A percentile compares a stretch with the other conserved stretches of the same genome.
These are phyloP conservation scores for Perilla frutescens DNA, from an alignment of 257 asterid genomes.

Conservation along the genomic window DNA sequence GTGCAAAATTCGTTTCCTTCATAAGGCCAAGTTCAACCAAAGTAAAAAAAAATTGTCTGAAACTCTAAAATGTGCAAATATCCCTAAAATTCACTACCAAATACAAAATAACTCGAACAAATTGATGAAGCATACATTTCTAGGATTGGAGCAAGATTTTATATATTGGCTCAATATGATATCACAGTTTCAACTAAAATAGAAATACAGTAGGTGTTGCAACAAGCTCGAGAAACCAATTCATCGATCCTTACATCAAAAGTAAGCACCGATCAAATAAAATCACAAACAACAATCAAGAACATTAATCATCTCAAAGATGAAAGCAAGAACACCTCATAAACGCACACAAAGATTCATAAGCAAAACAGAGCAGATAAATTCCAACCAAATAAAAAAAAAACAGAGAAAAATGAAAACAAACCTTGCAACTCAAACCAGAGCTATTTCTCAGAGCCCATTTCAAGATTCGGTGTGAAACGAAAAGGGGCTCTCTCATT, in stretches of 20 bases:
- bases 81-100: neutral
- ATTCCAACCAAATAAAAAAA: neutral
- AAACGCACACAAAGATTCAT: neutral
- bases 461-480: conserved; percentile 33
- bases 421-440: conserved; percentile 30
- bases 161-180: neutral
- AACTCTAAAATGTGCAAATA: neutral
- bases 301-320: neutral
- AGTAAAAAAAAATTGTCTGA: neutral
- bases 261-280: too few relatives aligned
- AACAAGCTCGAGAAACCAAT: conserved; percentile 28
- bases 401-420: neutral
- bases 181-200: neutral
- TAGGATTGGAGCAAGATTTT: neutral
- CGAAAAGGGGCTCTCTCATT: conserved; percentile 22
- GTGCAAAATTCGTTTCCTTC: neutral
- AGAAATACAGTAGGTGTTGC: conserved; percentile 3
- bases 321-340: neutral
- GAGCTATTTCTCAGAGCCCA: conserved; percentile 33
- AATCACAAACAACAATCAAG: conserved; percentile 13
- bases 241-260: conserved; percentile 12
- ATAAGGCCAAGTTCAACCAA: too few relatives aligned
- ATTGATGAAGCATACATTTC: neutral
- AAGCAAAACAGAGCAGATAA: neutral
- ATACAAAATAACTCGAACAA: neutral